Base-by-base conservation (phyloP, 1,284 basidiomycete species). In the Flammula alnicola region DNA sequence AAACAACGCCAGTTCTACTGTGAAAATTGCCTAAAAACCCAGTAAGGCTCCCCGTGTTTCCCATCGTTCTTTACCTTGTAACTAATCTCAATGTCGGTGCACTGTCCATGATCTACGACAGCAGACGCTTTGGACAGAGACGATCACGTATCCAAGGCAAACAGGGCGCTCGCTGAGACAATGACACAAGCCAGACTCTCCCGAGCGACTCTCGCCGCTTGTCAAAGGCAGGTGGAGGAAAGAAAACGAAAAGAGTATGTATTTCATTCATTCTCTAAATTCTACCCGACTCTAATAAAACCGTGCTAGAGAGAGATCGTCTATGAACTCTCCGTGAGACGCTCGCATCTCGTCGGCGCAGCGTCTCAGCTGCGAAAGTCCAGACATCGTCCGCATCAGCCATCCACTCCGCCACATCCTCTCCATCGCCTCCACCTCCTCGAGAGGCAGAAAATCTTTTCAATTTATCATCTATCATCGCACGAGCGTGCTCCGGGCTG, bases 241-340 rank as follows among this genome's bases (percentile, higher is more conserved):
- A 51, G 79, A 84, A 38, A 88, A 88, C 55, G 86, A 88, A 20
- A 72, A 74, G 57, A 79, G 87, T 88, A 48, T 55, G 83, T 73
- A n/a, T n/a, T n/a, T 5, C 27, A 3, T 40, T 19, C 31, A 14
- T 23, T 30, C 36, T 23, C 35, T 44, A 6, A 47, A 44, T 41
- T 37, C 22, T 33, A 10, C 37, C 11, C 16, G 23, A 23, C n/a
- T 31, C 22, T 11, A 53, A 31, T 5, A 40, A 25, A 33, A n/a
- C 35, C 37, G 3, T 16, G 9, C 30, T 47, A 89, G 87, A 82
- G 55, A 77, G 83, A 8, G 82, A 86, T 52, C 74, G 78, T 5
- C 66, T 87, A 6, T 72, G 79, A 27, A 65, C 66, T 4, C 63
- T 87, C 3, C 78, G 84, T 20, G 81, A 83, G 60, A 72, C 70